Percentiles rank a stretch among this genome's conserved stretches.
These are phyloP conservation scores for Schizophyllum commune DNA, from an alignment of 1,284 basidiomycete genomes.

Conservation along the genomic window DNA sequence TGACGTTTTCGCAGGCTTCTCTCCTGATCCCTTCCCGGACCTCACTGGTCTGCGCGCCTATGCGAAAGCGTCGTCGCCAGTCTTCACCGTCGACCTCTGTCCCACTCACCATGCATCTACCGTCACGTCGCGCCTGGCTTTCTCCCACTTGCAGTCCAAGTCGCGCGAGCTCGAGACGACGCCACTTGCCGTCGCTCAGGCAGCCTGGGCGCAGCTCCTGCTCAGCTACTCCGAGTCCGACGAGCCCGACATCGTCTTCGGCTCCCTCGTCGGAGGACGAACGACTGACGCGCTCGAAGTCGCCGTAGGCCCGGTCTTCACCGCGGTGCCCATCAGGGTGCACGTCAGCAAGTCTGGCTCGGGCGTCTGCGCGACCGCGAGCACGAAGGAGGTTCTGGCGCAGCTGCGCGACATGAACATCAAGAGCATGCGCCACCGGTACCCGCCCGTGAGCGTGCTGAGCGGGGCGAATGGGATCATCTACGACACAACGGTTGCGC, in stretches of 20 bases:
- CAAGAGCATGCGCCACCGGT: conserved; percentile 2
- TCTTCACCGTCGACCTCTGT: background rate
- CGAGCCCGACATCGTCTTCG: conserved; percentile 7
- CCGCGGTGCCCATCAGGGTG: conserved; percentile 5
- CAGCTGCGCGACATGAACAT: conserved; percentile 1
- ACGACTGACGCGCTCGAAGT: conserved; percentile 4
- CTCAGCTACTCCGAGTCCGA: conserved; percentile 7
- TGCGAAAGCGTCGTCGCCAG: background rate
- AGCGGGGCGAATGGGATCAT: conserved; percentile 7
- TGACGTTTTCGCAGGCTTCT: background rate
- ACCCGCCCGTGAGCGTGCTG: conserved; percentile 9
- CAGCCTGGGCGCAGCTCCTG: conserved; percentile 4
- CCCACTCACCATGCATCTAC: conserved; percentile 6
- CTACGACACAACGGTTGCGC: conserved; percentile 8
- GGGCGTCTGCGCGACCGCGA: background rate
- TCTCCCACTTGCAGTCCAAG: background rate
- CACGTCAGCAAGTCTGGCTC: background rate
- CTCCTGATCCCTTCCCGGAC: conserved; percentile 7
- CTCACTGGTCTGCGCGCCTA: conserved; percentile 5
- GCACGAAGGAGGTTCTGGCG: conserved; percentile 1
- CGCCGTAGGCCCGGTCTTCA: conserved; percentile 8
- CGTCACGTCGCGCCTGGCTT: conserved; percentile 1
- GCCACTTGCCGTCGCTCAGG: conserved; percentile 5
- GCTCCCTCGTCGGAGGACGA: conserved; percentile 6
- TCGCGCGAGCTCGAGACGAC: conserved; percentile 2